phyloP scores from a whole-genome alignment of 805 yeast genomes.

The Candida pini region DNA sequence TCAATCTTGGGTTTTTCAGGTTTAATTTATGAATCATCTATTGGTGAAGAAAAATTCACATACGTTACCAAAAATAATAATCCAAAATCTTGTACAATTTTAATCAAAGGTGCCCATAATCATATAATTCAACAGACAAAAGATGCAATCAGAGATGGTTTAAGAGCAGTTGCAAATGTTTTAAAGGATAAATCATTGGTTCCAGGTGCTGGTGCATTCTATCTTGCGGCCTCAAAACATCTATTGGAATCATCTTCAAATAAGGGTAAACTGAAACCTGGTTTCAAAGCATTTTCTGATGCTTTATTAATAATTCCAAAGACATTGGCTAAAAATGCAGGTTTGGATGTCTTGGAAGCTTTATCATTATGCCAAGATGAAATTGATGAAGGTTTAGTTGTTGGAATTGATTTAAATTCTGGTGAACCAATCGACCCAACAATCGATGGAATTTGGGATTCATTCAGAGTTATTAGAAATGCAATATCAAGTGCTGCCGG shows the following conservation, averaged over 20 bases:
- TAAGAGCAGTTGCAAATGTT: conserved; percentile 90
- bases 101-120: conserved; percentile 89
- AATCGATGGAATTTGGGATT: conserved; percentile 94
- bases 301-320: conserved; percentile 89
- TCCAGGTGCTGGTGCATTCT: conserved; percentile 98
- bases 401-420: conserved; percentile 83
- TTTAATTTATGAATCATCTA: conserved; percentile 80
- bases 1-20: conserved; percentile 84
- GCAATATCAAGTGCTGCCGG: conserved; percentile 91
- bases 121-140: conserved; percentile 88
- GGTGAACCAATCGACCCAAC: conserved; percentile 97
- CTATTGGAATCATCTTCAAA: conserved; percentile 51
- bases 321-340: conserved; percentile 87
- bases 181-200: conserved; percentile 77
- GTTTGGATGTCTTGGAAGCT: conserved; percentile 88
- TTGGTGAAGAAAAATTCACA: conserved; percentile 97
- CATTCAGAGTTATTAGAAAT: conserved; percentile 88
- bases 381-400: conserved; percentile 69
- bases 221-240: conserved; percentile 72
- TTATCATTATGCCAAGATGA: conserved; percentile 88
- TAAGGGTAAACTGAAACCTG: conserved; percentile 84
- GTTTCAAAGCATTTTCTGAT: conserved; percentile 90
- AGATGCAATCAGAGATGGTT: conserved; percentile 96
- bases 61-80: conserved; percentile 85
- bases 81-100: conserved; percentile 86